Conservation (phyloP, 2,329 filamentous ascomycete genomes). For the Aureobasidium subglaciale region DNA sequence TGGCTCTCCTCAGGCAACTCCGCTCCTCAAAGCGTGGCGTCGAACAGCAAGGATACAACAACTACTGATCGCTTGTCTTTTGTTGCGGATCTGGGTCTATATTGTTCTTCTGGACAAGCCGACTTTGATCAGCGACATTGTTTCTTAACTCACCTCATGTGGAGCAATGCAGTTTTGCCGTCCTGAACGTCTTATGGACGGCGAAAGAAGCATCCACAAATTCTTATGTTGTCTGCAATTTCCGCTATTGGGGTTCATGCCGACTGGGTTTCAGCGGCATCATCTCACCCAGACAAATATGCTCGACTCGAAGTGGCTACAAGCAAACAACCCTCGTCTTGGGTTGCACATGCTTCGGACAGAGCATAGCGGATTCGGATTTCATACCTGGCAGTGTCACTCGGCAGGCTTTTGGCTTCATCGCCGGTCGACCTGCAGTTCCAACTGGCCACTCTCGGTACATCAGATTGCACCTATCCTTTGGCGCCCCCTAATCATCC, state of each 20-base stretch:
- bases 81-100: neutral
- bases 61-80: constrained; percentile 35
- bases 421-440: constrained; percentile 24
- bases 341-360: constrained; percentile 5
- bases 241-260: constrained; percentile 10
- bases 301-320: constrained; percentile 11
- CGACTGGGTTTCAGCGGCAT: constrained; percentile 5
- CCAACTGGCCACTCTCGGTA: constrained; percentile 7
- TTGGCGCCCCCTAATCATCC: constrained; percentile 12
- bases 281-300: constrained; percentile 10
- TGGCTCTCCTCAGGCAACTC: constrained; percentile 41
- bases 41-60: constrained; percentile 41
- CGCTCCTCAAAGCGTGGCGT: constrained; percentile 45
- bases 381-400: constrained; percentile 31
- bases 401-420: constrained; percentile 30
- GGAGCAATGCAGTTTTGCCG: constrained; percentile 39
- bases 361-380: constrained; percentile 12
- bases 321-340: neutral
- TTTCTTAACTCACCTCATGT: constrained; percentile 26
- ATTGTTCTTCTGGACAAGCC: neutral
- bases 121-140: constrained; percentile 21
- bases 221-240: constrained; percentile 16
- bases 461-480: constrained; percentile 13
- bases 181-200: constrained; percentile 32
- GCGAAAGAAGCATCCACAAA: constrained; percentile 25